Base-by-base conservation (phyloP, 2,329 filamentous ascomycete genomes). In the Pseudogymnoascus sp. region DNA sequence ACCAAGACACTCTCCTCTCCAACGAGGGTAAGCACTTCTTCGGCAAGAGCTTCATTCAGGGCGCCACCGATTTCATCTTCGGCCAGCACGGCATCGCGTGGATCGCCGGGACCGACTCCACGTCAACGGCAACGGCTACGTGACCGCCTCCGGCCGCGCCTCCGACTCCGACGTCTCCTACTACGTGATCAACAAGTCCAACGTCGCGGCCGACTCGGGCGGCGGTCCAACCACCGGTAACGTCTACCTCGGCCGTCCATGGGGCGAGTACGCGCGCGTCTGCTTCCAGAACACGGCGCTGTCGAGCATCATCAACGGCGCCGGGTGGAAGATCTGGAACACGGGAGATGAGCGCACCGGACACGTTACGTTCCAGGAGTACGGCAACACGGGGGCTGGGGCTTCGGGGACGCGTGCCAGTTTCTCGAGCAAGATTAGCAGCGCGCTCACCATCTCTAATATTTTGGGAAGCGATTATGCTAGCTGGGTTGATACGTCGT, bases 51-150 rank as follows among this genome's bases (percentile, higher is more conserved):
- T 79, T 81, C 63, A 85, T 87, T 65, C 78, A 81, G 55, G 83
- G 83, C 28, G 80, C 82, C 2, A 81, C 82, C 45, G 84, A 86
- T 67, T 85, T 85, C 69, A 82, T 85, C 66, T 87, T 87, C 69
- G 80, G 84, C 61, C 77, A 83, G 71, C 67, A 77, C 61, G 77
- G 80, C 35, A 70, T 73, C 61, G 75, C 78, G 55, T 87, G 80
- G 83, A 81, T 80, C 69, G 78, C 83, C 61, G 67, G 73, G 12
- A 76, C 76, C 63, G 76, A 79, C 49, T 85, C 65, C 73, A 77
- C 43, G 68, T 70, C 21, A 79, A 81, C 59, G 69, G 72, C 16
- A 73, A 73, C 1, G 81, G 81, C 14, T 81, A 75, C 68, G 75
- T 82, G 64, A 80, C 79, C 8, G 78, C 78, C 63, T 75, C 74